Evolutionary conservation across 1,284 basidiomycete genomes (phyloP).

Genomic region (Phlebopus sp.): DNA sequence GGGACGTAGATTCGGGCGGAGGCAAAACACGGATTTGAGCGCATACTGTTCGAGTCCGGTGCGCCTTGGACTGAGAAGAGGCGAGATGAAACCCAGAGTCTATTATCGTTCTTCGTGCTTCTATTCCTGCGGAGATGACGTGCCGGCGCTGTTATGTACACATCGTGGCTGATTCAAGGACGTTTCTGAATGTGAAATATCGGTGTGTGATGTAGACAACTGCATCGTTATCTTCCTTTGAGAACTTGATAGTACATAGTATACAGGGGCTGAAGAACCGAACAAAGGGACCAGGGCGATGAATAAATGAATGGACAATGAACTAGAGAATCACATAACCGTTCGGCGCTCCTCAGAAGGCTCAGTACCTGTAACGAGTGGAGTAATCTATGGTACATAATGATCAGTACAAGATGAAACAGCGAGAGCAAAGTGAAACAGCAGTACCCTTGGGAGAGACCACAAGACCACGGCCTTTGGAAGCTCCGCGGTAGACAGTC

Average conservation of each 20-base stretch:
- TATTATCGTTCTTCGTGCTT: too few relatives aligned
- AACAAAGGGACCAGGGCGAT: not conserved
- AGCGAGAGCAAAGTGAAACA: slow-evolving; percentile 18
- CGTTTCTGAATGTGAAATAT: too few relatives aligned
- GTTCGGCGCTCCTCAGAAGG: not conserved
- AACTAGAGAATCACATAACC: not conserved
- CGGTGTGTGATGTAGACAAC: not conserved
- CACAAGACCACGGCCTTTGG: slow-evolving; percentile 96
- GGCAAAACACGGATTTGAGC: too few relatives aligned
- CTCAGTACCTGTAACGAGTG: slow-evolving; percentile 76
- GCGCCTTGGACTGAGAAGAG: too few relatives aligned
- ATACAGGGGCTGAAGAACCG: not conserved
- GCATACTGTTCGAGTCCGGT: too few relatives aligned
- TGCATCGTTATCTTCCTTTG: not conserved
- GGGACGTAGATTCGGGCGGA: too few relatives aligned
- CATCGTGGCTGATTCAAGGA: too few relatives aligned
- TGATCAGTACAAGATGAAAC: slow-evolving; percentile 4
- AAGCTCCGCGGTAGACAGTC: slow-evolving; percentile 96
- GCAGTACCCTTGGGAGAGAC: slow-evolving; percentile 88
- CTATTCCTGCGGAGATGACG: too few relatives aligned
- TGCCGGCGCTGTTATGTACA: too few relatives aligned
- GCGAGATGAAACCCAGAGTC: too few relatives aligned
- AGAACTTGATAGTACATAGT: not conserved
- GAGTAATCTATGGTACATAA: slow-evolving; percentile 64
- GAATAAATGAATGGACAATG: not conserved